These are phyloP conservation scores for Penicillium cosmopolitanum DNA, from an alignment of 495 filamentous ascomycete species.

Conservation along the genomic window DNA sequence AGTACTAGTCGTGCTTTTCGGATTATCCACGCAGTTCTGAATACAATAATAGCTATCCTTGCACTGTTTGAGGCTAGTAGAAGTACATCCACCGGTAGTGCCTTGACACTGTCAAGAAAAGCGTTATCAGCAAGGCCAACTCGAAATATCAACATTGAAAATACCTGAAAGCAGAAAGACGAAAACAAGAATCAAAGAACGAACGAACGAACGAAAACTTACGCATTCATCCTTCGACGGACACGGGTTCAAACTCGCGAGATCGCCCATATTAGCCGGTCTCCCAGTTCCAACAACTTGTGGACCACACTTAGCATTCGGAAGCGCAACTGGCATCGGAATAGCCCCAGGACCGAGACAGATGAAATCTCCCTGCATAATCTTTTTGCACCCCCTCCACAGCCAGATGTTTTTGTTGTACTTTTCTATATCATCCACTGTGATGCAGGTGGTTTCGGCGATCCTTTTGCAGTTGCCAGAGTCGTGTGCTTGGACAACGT, in stretches of 20 bases:
- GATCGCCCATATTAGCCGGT: background rate
- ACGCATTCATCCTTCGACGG: slow-evolving; percentile 6
- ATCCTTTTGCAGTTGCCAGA: slow-evolving; percentile 11
- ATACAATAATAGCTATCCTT: background rate
- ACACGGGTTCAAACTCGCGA: slow-evolving; percentile 13
- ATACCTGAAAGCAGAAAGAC: no score
- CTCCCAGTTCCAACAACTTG: slow-evolving; percentile 5
- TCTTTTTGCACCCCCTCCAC: slow-evolving; percentile 2
- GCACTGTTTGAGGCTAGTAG: background rate
- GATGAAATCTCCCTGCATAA: no score
- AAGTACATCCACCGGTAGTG: background rate
- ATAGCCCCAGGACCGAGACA: background rate
- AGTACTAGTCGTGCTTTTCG: background rate
- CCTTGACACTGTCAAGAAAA: background rate
- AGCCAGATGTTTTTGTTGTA: slow-evolving; percentile 13
- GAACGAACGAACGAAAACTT: background rate
- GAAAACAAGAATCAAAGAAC: no score
- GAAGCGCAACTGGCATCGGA: slow-evolving; percentile 10
- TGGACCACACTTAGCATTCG: slow-evolving; percentile 7
- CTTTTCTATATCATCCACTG: slow-evolving; percentile 1
- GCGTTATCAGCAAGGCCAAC: no score
- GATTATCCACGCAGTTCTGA: background rate
- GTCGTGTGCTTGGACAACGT: slow-evolving; percentile 4
- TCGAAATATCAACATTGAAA: no score
- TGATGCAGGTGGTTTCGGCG: background rate